A percentile compares a stretch with the other conserved stretches of the same genome.
Evolutionary conservation across 2,329 filamentous ascomycete species (phyloP).

Genomic region (Colletotrichum sp.): DNA sequence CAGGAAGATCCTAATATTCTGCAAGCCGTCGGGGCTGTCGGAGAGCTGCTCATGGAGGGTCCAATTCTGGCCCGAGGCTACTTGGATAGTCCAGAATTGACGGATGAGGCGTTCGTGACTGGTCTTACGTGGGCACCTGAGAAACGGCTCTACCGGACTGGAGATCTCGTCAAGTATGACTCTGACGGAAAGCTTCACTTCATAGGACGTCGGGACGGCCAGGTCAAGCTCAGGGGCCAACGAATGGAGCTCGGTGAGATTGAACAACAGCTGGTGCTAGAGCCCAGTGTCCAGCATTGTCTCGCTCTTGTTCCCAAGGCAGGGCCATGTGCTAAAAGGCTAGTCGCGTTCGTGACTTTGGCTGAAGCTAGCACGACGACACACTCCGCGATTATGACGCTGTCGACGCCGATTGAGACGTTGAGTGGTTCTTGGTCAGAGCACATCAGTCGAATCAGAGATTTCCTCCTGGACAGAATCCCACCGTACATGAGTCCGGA

Average conservation of each 20-base stretch:
- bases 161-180: constrained; percentile 81
- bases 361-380: no score
- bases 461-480: constrained; percentile 27
- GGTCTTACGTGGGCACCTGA: constrained; percentile 67
- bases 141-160: constrained; percentile 75
- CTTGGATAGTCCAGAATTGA: constrained; percentile 67
- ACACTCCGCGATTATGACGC: background rate
- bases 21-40: constrained; percentile 14
- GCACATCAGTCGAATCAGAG: background rate
- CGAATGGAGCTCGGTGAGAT: constrained; percentile 82
- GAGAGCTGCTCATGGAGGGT: constrained; percentile 26
- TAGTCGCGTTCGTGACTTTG: background rate
- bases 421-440: background rate
- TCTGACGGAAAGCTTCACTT: constrained; percentile 77
- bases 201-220: constrained; percentile 75
- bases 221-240: constrained; percentile 82
- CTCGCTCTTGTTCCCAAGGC: background rate
- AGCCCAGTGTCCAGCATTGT: background rate
- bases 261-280: constrained; percentile 42
- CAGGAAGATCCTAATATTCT: constrained; percentile 3
- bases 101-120: constrained; percentile 68
- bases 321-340: background rate
- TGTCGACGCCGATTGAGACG: background rate
- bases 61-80: constrained; percentile 58
- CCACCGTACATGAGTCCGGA: constrained; percentile 53